phyloP scores from a whole-genome alignment of 148 eudicot species.

The Amaranthus cruentus region DNA sequence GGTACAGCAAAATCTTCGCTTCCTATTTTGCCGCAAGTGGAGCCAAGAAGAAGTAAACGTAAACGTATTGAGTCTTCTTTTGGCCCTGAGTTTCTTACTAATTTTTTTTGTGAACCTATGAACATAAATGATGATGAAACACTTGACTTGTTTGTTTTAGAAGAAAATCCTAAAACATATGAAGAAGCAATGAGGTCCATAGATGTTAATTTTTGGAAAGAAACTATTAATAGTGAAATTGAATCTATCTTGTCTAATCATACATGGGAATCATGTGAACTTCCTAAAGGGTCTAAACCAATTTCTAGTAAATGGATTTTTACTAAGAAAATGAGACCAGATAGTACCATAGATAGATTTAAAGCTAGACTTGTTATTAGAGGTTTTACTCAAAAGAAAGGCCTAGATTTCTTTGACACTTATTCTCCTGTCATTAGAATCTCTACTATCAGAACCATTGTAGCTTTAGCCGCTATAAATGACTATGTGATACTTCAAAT shows the following conservation, averaged over 20 bases:
- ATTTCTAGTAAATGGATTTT: no score
- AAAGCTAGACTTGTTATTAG: not conserved
- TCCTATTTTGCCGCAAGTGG: no score
- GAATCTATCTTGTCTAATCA: not conserved
- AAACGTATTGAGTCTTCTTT: no score
- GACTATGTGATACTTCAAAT: not conserved
- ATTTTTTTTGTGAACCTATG: not conserved
- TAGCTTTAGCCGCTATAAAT: constrained; percentile 1
- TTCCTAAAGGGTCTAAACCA: not conserved
- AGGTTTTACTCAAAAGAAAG: not conserved
- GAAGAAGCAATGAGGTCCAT: not conserved
- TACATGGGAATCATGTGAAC: not conserved
- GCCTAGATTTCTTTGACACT: not conserved
- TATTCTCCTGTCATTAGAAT: not conserved
- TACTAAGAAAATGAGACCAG: not conserved
- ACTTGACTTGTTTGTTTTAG: not conserved
- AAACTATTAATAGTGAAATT: not conserved
- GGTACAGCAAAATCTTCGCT: no score
- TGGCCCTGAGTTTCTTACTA: not conserved
- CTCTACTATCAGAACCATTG: not conserved
- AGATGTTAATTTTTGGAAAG: not conserved
- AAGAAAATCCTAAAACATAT: not conserved
- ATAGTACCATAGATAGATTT: not conserved
- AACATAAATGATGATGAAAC: not conserved
- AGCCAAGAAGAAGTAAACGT: no score